phyloP scores from a whole-genome alignment of 805 yeast genomes.

The Starmerella stigmatis region DNA sequence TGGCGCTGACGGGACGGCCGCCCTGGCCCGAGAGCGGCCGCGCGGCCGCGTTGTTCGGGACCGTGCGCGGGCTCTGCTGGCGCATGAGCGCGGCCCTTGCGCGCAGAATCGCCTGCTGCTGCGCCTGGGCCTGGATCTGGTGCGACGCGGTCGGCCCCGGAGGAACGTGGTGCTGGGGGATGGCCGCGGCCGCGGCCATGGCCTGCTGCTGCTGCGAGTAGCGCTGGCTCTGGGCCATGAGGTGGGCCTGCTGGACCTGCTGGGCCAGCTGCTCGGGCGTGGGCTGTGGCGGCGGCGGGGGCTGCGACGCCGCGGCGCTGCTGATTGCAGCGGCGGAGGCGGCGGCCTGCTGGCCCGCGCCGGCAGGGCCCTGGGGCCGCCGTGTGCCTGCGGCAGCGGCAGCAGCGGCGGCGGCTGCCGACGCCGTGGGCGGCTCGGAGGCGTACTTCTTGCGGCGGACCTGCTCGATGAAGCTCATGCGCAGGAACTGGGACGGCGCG shows the following conservation, averaged over 20 bases:
- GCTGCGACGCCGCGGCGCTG: constrained; percentile 13
- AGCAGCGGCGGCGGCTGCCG: constrained; percentile 13
- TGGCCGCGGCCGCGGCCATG: not conserved
- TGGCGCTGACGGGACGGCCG: constrained; percentile 15
- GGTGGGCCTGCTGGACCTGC: constrained; percentile 21
- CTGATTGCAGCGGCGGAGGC: too few relatives aligned
- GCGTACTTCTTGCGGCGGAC: constrained; percentile 48
- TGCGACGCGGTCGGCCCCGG: constrained; percentile 23
- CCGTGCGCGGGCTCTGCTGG: not conserved
- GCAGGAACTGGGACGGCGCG: constrained; percentile 55
- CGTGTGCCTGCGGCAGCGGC: not conserved
- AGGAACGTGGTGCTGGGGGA: constrained; percentile 17
- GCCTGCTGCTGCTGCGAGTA: not conserved
- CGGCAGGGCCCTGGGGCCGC: not conserved
- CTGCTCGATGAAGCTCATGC: constrained; percentile 81
- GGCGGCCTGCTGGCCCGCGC: not conserved
- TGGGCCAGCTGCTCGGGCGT: constrained; percentile 19
- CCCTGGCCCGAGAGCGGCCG: not conserved
- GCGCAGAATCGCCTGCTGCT: constrained; percentile 19
- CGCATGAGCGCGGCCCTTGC: constrained; percentile 16
- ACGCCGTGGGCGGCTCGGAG: constrained; percentile 34
- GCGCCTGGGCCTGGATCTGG: constrained; percentile 24
- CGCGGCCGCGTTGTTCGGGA: not conserved
- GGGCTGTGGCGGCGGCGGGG: constrained; percentile 7
- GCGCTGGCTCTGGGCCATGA: constrained; percentile 9